Conservation (phyloP, 768 basidiomycete genomes). For the Brasilioporus rufonigricans region DNA sequence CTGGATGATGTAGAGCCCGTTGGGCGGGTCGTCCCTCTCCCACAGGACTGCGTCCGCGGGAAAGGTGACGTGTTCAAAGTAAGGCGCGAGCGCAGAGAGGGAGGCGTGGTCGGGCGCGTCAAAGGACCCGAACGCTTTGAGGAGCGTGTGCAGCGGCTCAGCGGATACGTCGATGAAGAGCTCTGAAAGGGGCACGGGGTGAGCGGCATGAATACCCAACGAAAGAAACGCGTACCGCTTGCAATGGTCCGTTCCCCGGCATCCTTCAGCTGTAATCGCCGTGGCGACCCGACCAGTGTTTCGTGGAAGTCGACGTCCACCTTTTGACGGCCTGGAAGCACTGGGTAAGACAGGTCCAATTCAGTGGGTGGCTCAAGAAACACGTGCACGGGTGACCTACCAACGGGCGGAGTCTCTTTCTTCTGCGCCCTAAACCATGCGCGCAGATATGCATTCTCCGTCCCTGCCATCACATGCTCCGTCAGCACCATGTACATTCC, state of each 20-base stretch:
- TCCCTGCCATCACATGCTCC: conserved; percentile 50
- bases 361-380: neutral
- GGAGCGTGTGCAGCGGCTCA: conserved; percentile 74
- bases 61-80: conserved; percentile 64
- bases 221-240: conserved; percentile 40
- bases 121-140: conserved; percentile 79
- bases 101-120: conserved; percentile 52
- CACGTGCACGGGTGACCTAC: conserved; percentile 36
- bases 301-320: conserved; percentile 45
- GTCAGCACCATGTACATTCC: conserved; percentile 3
- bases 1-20: conserved; percentile 88
- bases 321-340: conserved; percentile 58
- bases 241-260: conserved; percentile 73
- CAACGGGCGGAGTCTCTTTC: conserved; percentile 43
- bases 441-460: conserved; percentile 87
- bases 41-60: conserved; percentile 66
- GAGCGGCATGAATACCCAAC: neutral
- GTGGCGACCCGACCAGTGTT: conserved; percentile 55
- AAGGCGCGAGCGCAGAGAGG: conserved; percentile 63
- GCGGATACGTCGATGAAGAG: conserved; percentile 33
- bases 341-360: conserved; percentile 24
- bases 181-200: conserved; percentile 6
- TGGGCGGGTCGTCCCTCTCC: conserved; percentile 70
- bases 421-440: conserved; percentile 75
- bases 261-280: conserved; percentile 63